Evolutionary conservation across 257 asterid genomes (phyloP).

Genomic region (Solanum bukasovii): DNA sequence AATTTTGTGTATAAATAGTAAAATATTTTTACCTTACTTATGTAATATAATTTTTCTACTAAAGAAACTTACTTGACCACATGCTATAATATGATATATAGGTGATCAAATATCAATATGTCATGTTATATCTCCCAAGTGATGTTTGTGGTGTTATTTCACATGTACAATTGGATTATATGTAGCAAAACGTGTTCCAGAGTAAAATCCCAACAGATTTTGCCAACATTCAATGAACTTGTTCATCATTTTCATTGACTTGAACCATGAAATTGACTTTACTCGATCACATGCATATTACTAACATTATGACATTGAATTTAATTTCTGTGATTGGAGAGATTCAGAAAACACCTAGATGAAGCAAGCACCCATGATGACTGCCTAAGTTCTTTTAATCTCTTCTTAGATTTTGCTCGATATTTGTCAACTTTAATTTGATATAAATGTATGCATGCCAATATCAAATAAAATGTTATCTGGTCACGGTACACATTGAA

Average conservation of each 20-base stretch:
- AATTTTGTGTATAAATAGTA: not conserved
- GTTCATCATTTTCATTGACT: not conserved
- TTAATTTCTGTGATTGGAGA: not conserved
- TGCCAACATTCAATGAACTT: not conserved
- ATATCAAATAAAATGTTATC: not conserved
- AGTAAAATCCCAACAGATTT: not conserved
- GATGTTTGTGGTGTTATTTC: not conserved
- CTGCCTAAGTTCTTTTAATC: not conserved
- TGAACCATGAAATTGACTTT: not conserved
- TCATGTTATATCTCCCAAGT: not conserved
- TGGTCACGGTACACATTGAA: fast-evolving
- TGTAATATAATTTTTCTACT: not conserved
- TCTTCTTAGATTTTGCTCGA: not conserved
- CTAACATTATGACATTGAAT: not conserved
- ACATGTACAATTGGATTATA: not conserved
- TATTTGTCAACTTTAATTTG: not conserved
- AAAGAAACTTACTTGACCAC: not conserved
- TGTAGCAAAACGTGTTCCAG: not conserved
- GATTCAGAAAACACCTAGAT: not conserved
- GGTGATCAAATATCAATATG: not conserved
- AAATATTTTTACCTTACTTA: not conserved
- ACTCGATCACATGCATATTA: not conserved
- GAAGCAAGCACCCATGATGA: not conserved
- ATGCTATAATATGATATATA: not conserved
- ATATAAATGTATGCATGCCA: not conserved